Percentiles rank a stretch among this genome's conserved stretches.
phyloP scores from a whole-genome alignment of 2,329 filamentous ascomycete genomes.

The Verticillium klebahnii region DNA sequence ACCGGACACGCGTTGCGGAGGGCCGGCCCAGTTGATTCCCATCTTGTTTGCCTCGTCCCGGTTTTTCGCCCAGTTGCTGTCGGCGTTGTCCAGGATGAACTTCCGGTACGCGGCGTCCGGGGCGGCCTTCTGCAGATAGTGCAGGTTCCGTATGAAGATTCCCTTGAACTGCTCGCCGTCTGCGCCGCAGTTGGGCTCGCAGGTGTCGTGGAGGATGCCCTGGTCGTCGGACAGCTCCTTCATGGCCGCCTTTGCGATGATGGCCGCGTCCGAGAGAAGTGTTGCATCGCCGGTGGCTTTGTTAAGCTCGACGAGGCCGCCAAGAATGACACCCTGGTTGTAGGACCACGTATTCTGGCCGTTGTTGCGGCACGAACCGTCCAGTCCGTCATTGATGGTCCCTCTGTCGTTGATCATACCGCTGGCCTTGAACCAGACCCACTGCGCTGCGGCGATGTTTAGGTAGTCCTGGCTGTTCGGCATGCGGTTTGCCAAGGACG shows the following conservation, averaged over 20 bases:
- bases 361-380: conserved; percentile 45
- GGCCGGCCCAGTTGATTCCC: conserved; percentile 63
- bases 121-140: conserved; percentile 47
- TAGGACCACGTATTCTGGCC: conserved; percentile 46
- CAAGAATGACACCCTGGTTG: conserved; percentile 55
- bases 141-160: conserved; percentile 62
- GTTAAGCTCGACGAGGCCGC: conserved; percentile 48
- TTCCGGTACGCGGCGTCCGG: conserved; percentile 43
- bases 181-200: conserved; percentile 39
- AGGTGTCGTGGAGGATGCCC: conserved; percentile 45
- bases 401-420: conserved; percentile 47
- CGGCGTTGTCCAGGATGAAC: conserved; percentile 58
- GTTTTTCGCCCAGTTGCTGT: conserved; percentile 60
- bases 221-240: conserved; percentile 34
- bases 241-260: conserved; percentile 51
- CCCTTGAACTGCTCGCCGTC: conserved; percentile 68
- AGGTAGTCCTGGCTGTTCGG: conserved; percentile 35
- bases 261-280: conserved; percentile 36
- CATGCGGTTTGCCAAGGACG: conserved; percentile 47
- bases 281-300: conserved; percentile 34
- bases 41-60: conserved; percentile 46
- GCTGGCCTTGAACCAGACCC: conserved; percentile 46
- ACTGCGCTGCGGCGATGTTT: conserved; percentile 43
- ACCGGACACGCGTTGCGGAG: conserved; percentile 45
- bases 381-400: conserved; percentile 51